Percentiles rank a stretch among this genome's conserved stretches.
Evolutionary conservation across 2,329 filamentous ascomycete species (phyloP).

Genomic region (Aureobasidium leucospermi): DNA sequence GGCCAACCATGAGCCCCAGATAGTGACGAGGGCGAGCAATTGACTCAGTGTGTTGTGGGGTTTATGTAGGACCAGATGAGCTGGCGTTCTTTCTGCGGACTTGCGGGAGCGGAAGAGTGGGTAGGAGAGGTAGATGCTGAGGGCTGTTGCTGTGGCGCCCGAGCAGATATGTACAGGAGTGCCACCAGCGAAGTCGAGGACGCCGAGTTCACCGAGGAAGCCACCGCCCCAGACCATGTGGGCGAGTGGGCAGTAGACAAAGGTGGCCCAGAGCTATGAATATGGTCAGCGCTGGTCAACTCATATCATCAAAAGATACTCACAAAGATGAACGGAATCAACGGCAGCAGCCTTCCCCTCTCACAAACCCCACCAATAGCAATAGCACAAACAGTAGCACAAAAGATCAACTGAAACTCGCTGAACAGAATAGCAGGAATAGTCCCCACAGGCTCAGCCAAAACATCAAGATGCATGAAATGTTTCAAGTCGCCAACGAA

Average conservation of each 20-base stretch:
- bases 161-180: conserved; percentile 38
- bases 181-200: conserved; percentile 42
- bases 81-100: conserved; percentile 38
- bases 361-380: conserved; percentile 44
- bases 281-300: neutral
- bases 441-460: conserved; percentile 42
- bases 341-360: conserved; percentile 38
- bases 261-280: conserved; percentile 38
- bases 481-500: conserved; percentile 41
- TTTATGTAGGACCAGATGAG: conserved; percentile 40
- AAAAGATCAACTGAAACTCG: conserved; percentile 46
- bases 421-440: conserved; percentile 46
- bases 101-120: conserved; percentile 41
- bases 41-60: conserved; percentile 44
- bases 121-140: conserved; percentile 45
- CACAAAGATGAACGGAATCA: conserved; percentile 42
- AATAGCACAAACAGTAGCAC: conserved; percentile 46
- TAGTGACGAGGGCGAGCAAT: conserved; percentile 42
- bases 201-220: conserved; percentile 37
- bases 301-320: neutral
- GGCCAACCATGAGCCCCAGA: conserved; percentile 46
- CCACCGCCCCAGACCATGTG: conserved; percentile 45
- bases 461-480: conserved; percentile 39
- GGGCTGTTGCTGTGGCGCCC: conserved; percentile 37
- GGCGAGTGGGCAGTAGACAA: conserved; percentile 41